phyloP scores from a whole-genome alignment of 257 asterid genomes.

The Solanum peruvianum region DNA sequence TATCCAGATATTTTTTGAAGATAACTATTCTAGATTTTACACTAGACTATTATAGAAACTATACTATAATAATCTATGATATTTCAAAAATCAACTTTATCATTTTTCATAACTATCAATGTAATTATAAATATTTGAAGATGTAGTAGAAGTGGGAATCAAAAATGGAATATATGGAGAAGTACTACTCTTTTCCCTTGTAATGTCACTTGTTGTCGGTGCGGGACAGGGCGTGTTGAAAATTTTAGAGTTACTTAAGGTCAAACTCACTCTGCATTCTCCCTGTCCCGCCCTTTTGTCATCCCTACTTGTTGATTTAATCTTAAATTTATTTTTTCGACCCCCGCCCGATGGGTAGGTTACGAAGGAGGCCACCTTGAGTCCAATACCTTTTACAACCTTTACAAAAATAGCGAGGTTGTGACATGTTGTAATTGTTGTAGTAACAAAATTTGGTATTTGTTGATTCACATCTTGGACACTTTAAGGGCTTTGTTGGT shows the following conservation, averaged over 20 bases:
- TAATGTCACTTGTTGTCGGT: background rate
- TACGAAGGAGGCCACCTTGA: conserved; percentile 56
- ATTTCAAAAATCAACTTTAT: no score
- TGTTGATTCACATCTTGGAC: conserved; percentile 57
- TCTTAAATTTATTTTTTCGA: conserved; percentile 34
- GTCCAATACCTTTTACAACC: conserved; percentile 80
- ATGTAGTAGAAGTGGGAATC: background rate
- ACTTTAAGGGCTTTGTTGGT: conserved; percentile 25
- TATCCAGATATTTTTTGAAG: no score
- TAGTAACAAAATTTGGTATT: conserved; percentile 70
- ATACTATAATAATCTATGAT: no score
- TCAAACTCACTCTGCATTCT: background rate
- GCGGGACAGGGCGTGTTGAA: background rate
- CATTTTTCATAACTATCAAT: conserved; percentile 1
- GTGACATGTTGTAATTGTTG: conserved; percentile 62
- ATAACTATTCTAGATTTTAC: no score
- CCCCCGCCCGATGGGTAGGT: conserved; percentile 66
- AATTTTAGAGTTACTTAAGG: background rate
- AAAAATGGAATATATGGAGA: background rate
- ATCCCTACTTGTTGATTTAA: background rate
- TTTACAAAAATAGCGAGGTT: conserved; percentile 72
- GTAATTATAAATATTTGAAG: background rate
- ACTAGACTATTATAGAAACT: no score
- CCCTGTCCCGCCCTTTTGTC: background rate
- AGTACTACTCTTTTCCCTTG: background rate